Percentiles rank a stretch among this genome's conserved stretches.
phyloP scores from a whole-genome alignment of 1,284 basidiomycete genomes.

The Melampsora larici-populina region DNA sequence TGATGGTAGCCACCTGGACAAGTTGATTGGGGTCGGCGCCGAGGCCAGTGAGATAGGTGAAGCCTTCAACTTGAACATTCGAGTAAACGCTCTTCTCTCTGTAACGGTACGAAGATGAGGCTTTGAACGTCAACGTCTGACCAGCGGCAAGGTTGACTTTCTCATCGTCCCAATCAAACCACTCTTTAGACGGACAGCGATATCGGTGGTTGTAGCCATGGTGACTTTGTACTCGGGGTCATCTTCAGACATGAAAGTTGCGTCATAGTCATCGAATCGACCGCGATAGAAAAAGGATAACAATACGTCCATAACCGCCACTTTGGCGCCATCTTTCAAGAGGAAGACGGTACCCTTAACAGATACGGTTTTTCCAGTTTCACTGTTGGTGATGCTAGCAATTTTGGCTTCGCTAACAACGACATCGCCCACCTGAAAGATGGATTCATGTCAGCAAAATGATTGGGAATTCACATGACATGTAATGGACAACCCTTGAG shows the following conservation, averaged over 20 bases:
- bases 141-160: constrained; percentile 72
- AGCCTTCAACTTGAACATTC: constrained; percentile 75
- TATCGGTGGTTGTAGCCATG: constrained; percentile 70
- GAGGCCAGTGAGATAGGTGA: no score
- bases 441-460: constrained; percentile 78
- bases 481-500: constrained; percentile 60
- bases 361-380: constrained; percentile 72
- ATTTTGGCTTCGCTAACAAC: constrained; percentile 87
- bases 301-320: constrained; percentile 81
- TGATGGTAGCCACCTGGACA: constrained; percentile 80
- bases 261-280: constrained; percentile 83
- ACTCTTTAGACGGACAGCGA: constrained; percentile 92
- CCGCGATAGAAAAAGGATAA: constrained; percentile 97
- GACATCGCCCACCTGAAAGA: constrained; percentile 75
- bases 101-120: constrained; percentile 79
- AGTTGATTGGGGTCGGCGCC: constrained; percentile 57
- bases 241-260: constrained; percentile 89
- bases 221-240: constrained; percentile 82
- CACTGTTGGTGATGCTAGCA: constrained; percentile 81
- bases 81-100: constrained; percentile 84
- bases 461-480: constrained; percentile 72
- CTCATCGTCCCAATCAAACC: constrained; percentile 93
- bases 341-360: constrained; percentile 88
- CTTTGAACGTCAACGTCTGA: constrained; percentile 81
- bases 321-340: constrained; percentile 63